Evolutionary conservation across 306 rosid genomes (phyloP), one percentile per base, ranked within the genome.

Genomic region (Senna siamea): DNA sequence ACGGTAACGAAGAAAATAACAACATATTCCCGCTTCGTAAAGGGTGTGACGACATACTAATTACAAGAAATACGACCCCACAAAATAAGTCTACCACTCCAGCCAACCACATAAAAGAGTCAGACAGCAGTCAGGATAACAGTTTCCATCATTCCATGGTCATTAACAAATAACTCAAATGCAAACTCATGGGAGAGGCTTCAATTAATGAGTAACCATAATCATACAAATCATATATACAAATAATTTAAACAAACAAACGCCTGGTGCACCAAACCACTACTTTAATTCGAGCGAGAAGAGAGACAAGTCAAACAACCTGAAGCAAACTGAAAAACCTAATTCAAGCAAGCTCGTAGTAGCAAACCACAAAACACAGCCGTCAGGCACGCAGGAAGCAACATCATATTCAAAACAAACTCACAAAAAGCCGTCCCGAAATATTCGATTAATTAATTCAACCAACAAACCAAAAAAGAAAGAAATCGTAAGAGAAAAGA

Each of bases 261-360:
- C n/a, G n/a, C n/a, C n/a, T n/a, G n/a, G n/a, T n/a, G n/a, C n/a
- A 44, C 72, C 0, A 66, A 60, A 41, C 18, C 5, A 12, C 48
- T 10, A 43, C 14, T 12, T 4, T 14, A 51, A 66, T 66, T 44
- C 55, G 14, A 66, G 71, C 56, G 19, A 65, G 3, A 43, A 41
- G 18, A 22, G 22, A 65, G 37, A 65, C 53, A 4, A 44, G 34
- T 22, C 38, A 11, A 9, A 14, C 17, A 7, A 23, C 38, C 40
- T 22, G 40, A 66, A 28, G 40, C 56, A 46, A 46, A 44, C 54
- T 58, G 3, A 12, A 52, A 81, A 72, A 72, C 82, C 76, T 59
- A 72, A 76, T 72, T 59, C 72, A 72, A 58, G 77, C 44, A 51
- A 40, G 32, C 34, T 48, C 7, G 35, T 34, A 52, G 7, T 48